Base-by-base conservation (phyloP, 1,284 basidiomycete species). In the Boletellus deceptivus region DNA sequence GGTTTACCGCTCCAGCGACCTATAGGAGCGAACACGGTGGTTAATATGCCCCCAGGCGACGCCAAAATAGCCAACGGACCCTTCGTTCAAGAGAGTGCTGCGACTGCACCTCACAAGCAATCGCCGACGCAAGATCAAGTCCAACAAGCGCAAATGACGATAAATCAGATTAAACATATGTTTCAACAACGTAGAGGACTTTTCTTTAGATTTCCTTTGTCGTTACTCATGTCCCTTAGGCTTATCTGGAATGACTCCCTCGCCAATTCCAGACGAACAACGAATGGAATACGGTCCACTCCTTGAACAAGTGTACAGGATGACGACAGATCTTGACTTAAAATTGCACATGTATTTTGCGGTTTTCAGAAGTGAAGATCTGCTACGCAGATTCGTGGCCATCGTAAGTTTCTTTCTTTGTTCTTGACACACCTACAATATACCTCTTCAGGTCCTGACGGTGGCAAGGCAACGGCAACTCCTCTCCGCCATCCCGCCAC, bases 401-500 rank as follows among this genome's bases (percentile, higher is more conserved):
- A 80, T 84, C 48, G 86, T 87, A 56, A 54, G 80, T 59, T 33
- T n/a, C 48, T 59, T 59, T 52, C 38, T 39, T 61, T 51, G 36
- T 53, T 24, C 42, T 48, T 25, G 16, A 39, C 37, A 31, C 29
- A 14, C 49, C 59, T 18, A 53, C 50, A 11, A 50, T 48, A 36
- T 51, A 45, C 34, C 43, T 16, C 24, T 25, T 41, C 55, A 88
- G 83, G 75, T 78, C 41, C 60, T 73, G 45, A 75, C 77, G 4
- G 76, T 80, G 17, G 67, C 71, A 38, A 74, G 74, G 42, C 86
- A 89, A 69, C 70, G 78, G 29, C 61, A 60, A 6, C 65, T 82
- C 50, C 58, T 80, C 16, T 63, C 73, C 2, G 67, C 68, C 9
- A 62, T 70, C 9, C 72, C 69, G 47, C 78, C 81, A 24, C 78